Evolutionary conservation across 371 early-diverging fungal species (phyloP), one percentile per base, ranked within the genome.

Genomic region (Lichtheimia corymbifera): DNA sequence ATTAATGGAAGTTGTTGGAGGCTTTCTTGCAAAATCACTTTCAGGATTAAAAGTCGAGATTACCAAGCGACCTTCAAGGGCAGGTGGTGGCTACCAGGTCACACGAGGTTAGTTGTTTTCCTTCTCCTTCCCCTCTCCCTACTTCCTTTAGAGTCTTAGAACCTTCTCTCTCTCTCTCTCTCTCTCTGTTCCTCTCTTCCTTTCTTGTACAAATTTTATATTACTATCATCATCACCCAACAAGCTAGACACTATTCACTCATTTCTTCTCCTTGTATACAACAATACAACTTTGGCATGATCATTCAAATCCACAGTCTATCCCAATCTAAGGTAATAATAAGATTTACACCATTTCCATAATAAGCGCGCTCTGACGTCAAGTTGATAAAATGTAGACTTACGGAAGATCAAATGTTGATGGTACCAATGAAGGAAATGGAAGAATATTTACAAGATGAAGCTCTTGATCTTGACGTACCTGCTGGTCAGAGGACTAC

Each of bases 41-140:
- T 66, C 76, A 27, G 85, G 84, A 0, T 59, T 83, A 25, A 72
- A 72, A 22, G 9, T 88, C 14, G 77, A 75, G 30, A 42, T 88
- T 11, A 63, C 61, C 3, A 70, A 72, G 44, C 63, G 59, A 3
- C 47, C 68, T 17, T 18, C 41, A 45, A 59, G 65, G 20, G 65
- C 73, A 49, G 64, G 72, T 17, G 67, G 70, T 43, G 83, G 79
- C 9, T 80, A 70, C 58, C 40, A 74, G 27, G 74, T 76, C 14
- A 70, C 71, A 43, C 72, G 77, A 82, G 81, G 80, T 86, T 74
- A 77, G 77, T 68, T 47, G 24, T 56, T 50, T 63, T 64, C 43
- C 52, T 65, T 49, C 41, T 58, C 22, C 64, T 59, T 45, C 50
- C 20, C 24, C 28, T 9, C 40, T 43, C 17, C 55, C 15, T 13